Conservation (phyloP, 1,139 yeast genomes). For the Candida buenavistaensis region DNA sequence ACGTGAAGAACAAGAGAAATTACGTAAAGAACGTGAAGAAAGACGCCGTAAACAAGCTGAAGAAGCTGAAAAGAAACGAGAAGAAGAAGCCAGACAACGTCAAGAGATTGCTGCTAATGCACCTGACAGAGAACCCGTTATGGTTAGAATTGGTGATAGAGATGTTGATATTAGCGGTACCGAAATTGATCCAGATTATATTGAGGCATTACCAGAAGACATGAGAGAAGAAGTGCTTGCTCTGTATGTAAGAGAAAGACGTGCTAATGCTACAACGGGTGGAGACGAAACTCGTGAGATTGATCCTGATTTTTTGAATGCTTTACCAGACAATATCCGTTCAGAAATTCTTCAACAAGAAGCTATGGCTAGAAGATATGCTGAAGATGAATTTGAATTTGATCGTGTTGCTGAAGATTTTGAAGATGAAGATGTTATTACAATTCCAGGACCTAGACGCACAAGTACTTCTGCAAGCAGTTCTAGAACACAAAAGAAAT, state of each 20-base stretch:
- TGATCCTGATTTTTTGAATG: conserved; percentile 79
- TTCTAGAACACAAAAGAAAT: conserved; percentile 9
- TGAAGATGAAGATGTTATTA: conserved; percentile 13
- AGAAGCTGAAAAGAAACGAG: conserved; percentile 34
- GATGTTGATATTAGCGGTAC: conserved; percentile 87
- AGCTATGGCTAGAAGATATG: conserved; percentile 45
- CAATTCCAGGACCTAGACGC: conserved; percentile 1
- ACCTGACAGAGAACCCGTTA: conserved; percentile 47
- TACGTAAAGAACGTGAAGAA: conserved; percentile 31
- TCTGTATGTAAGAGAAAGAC: conserved; percentile 73
- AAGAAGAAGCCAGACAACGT: conserved; percentile 37
- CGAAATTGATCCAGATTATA: conserved; percentile 88
- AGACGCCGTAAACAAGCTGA: conserved; percentile 28
- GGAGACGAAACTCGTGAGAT: conserved; percentile 58
- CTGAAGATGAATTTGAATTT: conserved; percentile 25
- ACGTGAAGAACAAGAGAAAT: conserved; percentile 29
- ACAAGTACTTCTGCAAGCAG: conserved; percentile 4
- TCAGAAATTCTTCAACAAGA: conserved; percentile 76
- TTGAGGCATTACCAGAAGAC: conserved; percentile 88
- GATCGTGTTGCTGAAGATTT: conserved; percentile 28
- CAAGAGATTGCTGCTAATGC: conserved; percentile 25
- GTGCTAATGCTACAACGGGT: conserved; percentile 51
- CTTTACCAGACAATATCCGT: conserved; percentile 74
- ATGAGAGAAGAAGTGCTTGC: conserved; percentile 92
- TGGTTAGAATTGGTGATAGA: conserved; percentile 74